phyloP scores from a whole-genome alignment of 495 filamentous ascomycete species.

The Neurospora tetraspora region DNA sequence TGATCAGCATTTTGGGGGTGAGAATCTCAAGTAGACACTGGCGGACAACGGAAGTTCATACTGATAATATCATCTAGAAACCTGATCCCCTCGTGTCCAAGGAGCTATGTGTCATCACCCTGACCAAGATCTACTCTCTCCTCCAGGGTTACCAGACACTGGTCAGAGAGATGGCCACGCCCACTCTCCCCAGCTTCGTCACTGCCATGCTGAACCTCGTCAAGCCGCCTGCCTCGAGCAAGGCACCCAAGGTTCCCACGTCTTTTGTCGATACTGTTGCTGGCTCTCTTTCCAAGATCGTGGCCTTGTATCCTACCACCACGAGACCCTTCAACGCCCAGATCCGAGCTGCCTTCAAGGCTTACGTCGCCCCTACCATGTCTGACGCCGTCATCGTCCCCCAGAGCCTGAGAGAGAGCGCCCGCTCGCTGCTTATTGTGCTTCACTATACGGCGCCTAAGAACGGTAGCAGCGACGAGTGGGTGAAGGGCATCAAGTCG shows the following conservation, averaged over 20 bases:
- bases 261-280: slow-evolving; percentile 50
- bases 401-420: slow-evolving; percentile 36
- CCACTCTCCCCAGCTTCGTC: slow-evolving; percentile 63
- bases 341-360: slow-evolving; percentile 48
- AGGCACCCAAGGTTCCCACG: slow-evolving; percentile 22
- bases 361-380: slow-evolving; percentile 48
- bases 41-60: not conserved
- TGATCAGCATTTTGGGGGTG: slow-evolving; percentile 64
- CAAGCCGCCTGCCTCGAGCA: slow-evolving; percentile 36
- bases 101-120: slow-evolving; percentile 59
- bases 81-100: slow-evolving; percentile 62
- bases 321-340: slow-evolving; percentile 65
- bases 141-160: slow-evolving; percentile 73
- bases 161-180: slow-evolving; percentile 80
- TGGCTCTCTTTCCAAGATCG: slow-evolving; percentile 48
- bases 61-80: slow-evolving; percentile 46
- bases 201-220: slow-evolving; percentile 61
- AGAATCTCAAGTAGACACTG: slow-evolving; percentile 6
- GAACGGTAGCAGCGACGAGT: slow-evolving; percentile 60
- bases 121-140: slow-evolving; percentile 72
- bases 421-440: slow-evolving; percentile 52
- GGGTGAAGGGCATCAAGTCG: slow-evolving; percentile 51
- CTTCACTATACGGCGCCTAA: slow-evolving; percentile 70
- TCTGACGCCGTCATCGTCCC: slow-evolving; percentile 36
- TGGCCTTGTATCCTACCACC: slow-evolving; percentile 68